Conservation (phyloP, 106 monocot genomes). For the Posidonia australis region DNA sequence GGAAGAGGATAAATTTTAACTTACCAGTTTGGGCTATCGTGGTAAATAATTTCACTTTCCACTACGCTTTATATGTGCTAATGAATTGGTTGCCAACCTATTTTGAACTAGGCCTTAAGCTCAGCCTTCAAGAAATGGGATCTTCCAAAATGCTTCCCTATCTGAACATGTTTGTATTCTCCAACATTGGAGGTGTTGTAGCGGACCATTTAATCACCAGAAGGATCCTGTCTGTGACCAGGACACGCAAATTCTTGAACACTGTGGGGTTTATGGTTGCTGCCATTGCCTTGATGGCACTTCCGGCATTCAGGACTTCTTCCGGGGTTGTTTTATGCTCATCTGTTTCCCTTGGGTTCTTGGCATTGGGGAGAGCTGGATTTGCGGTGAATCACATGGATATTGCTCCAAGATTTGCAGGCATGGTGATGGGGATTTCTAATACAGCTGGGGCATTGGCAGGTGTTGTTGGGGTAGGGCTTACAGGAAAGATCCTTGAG, state of each 20-base stretch:
- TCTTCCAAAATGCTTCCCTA: constrained; percentile 92
- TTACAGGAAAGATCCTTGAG: constrained; percentile 83
- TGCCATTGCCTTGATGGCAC: constrained; percentile 53
- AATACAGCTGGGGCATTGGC: constrained; percentile 94
- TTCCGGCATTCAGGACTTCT: constrained; percentile 53
- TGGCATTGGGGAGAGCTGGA: constrained; percentile 87
- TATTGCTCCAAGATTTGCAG: constrained; percentile 82
- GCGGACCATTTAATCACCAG: constrained; percentile 76
- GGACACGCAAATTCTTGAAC: constrained; percentile 68
- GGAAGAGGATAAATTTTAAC: constrained; percentile 65
- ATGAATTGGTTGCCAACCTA: constrained; percentile 99
- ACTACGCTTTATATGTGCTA: constrained; percentile 87
- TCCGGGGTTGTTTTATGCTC: constrained; percentile 55
- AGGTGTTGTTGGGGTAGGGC: constrained; percentile 81
- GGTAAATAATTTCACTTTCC: constrained; percentile 90
- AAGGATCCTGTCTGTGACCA: constrained; percentile 48
- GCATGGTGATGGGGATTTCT: constrained; percentile 94
- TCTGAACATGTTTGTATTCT: constrained; percentile 89
- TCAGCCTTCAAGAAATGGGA: constrained; percentile 93
- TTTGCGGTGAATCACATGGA: constrained; percentile 98
- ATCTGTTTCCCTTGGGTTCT: constrained; percentile 68
- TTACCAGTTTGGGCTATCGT: constrained; percentile 86
- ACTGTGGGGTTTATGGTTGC: constrained; percentile 60
- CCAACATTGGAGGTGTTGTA: constrained; percentile 69
- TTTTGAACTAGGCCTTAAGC: constrained; percentile 64